phyloP scores from a whole-genome alignment of 768 basidiomycete genomes.

The Galerina sulciceps region DNA sequence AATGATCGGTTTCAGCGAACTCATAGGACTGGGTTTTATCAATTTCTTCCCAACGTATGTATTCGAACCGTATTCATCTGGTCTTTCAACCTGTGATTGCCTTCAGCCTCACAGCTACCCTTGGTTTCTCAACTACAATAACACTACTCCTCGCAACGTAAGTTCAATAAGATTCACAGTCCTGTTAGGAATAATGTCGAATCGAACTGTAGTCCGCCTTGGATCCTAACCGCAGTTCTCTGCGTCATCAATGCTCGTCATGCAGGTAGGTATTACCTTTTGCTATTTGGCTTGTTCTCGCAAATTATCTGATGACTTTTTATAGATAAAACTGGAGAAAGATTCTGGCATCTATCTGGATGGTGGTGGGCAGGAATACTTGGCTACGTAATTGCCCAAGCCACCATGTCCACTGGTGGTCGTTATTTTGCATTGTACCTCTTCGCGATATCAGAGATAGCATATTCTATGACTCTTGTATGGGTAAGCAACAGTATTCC shows the following conservation, averaged over 20 bases:
- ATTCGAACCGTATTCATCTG: background rate
- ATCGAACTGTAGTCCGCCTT: constrained; percentile 52
- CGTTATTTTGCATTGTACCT: constrained; percentile 67
- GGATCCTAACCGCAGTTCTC: constrained; percentile 55
- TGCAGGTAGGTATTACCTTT: constrained; percentile 38
- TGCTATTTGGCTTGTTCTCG: background rate
- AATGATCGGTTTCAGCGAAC: constrained; percentile 49
- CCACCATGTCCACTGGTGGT: constrained; percentile 50
- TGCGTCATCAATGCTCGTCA: constrained; percentile 59
- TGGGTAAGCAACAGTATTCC: constrained; percentile 67
- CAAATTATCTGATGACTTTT: no score
- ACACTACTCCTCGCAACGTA: constrained; percentile 66
- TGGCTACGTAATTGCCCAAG: constrained; percentile 64
- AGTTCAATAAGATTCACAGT: constrained; percentile 18
- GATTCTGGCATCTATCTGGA: constrained; percentile 59
- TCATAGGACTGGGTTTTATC: constrained; percentile 60
- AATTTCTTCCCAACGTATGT: constrained; percentile 61
- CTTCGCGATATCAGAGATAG: constrained; percentile 55
- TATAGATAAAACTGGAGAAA: constrained; percentile 60
- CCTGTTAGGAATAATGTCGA: background rate
- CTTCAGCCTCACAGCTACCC: constrained; percentile 56
- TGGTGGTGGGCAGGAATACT: constrained; percentile 65
- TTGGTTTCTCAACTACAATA: constrained; percentile 62
- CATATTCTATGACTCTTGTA: constrained; percentile 50
- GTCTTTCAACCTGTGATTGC: background rate